Evolutionary conservation across 257 asterid species (phyloP).

Genomic region (Primulina eburnea): DNA sequence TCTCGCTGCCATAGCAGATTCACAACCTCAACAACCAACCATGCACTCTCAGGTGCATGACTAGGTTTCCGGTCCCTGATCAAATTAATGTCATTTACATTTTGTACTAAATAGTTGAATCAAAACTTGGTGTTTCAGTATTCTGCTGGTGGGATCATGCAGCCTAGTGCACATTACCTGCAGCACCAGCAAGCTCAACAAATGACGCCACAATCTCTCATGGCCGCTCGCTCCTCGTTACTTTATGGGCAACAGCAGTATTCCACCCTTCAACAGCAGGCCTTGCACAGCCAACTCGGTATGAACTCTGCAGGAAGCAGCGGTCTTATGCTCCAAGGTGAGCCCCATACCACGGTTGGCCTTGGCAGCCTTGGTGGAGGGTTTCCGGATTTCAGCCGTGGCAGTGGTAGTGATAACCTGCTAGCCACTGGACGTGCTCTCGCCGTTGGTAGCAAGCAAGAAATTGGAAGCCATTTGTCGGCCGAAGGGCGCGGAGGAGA

Average conservation of each 20-base stretch:
- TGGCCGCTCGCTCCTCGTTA: constrained; percentile 85
- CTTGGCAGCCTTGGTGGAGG: constrained; percentile 39
- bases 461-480: constrained; percentile 38
- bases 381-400: constrained; percentile 53
- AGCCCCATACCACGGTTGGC: constrained; percentile 43
- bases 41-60: constrained; percentile 82
- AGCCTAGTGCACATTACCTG: constrained; percentile 61
- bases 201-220: constrained; percentile 67
- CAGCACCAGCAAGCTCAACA: constrained; percentile 79
- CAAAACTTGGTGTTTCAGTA: constrained; percentile 35
- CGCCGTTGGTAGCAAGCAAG: constrained; percentile 62
- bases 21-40: constrained; percentile 84
- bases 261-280: constrained; percentile 76
- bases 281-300: constrained; percentile 59
- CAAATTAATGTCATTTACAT: not conserved
- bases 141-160: constrained; percentile 57
- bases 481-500: constrained; percentile 58
- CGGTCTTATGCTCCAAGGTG: constrained; percentile 76
- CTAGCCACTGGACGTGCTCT: constrained; percentile 30
- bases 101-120: not conserved
- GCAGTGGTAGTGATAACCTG: constrained; percentile 26
- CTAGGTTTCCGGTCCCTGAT: not conserved
- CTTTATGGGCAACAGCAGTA: constrained; percentile 71
- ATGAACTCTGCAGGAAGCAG: constrained; percentile 63
- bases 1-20: constrained; percentile 96